Percentiles rank a stretch among this genome's conserved stretches.
Evolutionary conservation across 495 filamentous ascomycete genomes (phyloP).

Genomic region (Penicillium fimorum): DNA sequence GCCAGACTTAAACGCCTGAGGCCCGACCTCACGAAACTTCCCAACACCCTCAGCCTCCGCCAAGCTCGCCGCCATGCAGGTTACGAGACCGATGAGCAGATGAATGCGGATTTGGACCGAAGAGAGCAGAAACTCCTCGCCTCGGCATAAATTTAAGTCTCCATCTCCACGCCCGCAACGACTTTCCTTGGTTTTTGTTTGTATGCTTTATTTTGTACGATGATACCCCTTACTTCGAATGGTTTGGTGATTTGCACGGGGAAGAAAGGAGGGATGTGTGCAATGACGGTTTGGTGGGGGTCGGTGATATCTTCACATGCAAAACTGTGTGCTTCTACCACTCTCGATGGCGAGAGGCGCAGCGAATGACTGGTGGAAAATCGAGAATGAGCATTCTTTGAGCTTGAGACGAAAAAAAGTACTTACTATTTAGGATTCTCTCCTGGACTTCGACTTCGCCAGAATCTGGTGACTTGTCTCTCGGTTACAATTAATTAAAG

Average conservation of each 20-base stretch:
- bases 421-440: conserved; percentile 7
- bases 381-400: neutral
- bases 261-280: conserved; percentile 10
- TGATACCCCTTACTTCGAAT: conserved; percentile 13
- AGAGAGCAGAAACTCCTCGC: conserved; percentile 24
- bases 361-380: neutral
- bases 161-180: conserved; percentile 6
- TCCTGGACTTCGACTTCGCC: neutral
- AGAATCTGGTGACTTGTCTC: neutral
- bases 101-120: conserved; percentile 29
- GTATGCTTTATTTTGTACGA: conserved; percentile 12
- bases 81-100: conserved; percentile 31
- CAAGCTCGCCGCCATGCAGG: conserved; percentile 30
- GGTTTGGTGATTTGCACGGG: conserved; percentile 9
- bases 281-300: neutral
- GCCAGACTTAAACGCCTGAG: conserved; percentile 29
- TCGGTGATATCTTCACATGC: neutral
- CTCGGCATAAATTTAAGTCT: neutral
- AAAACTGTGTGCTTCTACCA: neutral
- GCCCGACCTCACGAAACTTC: conserved; percentile 27
- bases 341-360: neutral
- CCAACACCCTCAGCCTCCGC: conserved; percentile 24
- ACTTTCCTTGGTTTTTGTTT: conserved; percentile 10
- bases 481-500: neutral
- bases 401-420: conserved; percentile 3